Evolutionary conservation across 805 yeast species (phyloP), one percentile per base, ranked within the genome.

Genomic region (Cyberlindnera suaveolens): DNA sequence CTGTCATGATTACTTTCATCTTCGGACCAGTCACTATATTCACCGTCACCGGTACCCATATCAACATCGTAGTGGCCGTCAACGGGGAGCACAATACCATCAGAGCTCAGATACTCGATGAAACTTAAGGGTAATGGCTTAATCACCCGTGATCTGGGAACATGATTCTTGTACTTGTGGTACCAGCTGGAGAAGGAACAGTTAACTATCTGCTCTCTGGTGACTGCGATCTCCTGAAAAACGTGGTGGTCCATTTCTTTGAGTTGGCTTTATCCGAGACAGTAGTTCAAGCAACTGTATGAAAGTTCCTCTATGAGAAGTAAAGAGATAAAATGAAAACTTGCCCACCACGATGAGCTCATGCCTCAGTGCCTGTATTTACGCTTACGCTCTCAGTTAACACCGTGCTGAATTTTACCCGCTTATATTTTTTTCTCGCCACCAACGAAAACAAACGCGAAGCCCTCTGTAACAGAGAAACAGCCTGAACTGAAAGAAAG

Each of bases 1-100:
- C 80, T 77, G 41, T 62, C 61, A 8, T 52, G 52, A 3, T 40
- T 52, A 6, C 40, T 50, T 7, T 42, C 60, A 5, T 57, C 68
- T 1, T 70, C 78, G 31, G 80, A 84, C 85, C 91, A 82, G 49
- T 82, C 89, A 48, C 87, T 78, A 57, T 84, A 84, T 30, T 82
- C 88, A 46, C 78, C 78, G 47, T 79, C 82, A 41, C 80, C 77
- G 40, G 62, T 61, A 8, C 70, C 64, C 14, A 55, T 51, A 2
- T 62, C 53, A 1, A 60, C 64, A 15, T 63, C 66, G 14, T 68
- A 65, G 20, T 58, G 52, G 2, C 47, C 69, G 15, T 72, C 79
- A 1, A 65, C 62, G 0, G 88, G 86, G 8, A 87, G 63, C 26
- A 60, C 67, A 30, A 87, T 82, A 2, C 88, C 90, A 56, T 87